phyloP scores from a whole-genome alignment of 1,284 basidiomycete species.

The Moniliophthora roreri region DNA sequence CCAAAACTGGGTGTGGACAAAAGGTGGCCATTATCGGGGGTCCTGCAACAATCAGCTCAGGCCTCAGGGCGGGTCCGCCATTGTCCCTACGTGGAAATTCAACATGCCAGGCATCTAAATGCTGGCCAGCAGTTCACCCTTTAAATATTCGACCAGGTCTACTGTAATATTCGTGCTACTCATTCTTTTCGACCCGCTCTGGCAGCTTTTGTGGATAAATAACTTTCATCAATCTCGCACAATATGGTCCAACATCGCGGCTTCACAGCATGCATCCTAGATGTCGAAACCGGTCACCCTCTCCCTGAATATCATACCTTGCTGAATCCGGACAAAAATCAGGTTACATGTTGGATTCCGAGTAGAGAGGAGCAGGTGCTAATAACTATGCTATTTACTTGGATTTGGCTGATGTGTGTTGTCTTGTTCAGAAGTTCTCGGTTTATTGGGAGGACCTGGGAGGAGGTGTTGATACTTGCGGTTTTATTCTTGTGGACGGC shows the following conservation, averaged over 20 bases:
- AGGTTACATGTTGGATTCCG: conserved; percentile 64
- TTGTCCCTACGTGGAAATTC: conserved; percentile 1
- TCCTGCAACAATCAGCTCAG: too few species aligned
- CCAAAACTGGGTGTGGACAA: too few species aligned
- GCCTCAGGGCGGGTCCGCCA: too few species aligned
- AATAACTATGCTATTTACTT: conserved; percentile 12
- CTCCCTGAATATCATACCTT: conserved; percentile 53
- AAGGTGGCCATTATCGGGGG: too few species aligned
- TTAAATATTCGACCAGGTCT: too few species aligned
- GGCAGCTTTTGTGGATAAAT: conserved; percentile 4
- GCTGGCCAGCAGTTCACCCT: too few species aligned
- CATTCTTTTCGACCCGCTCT: neutral
- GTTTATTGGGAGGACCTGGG: conserved; percentile 64
- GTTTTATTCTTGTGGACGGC: conserved; percentile 61
- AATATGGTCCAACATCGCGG: conserved; percentile 54
- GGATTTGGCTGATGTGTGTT: conserved; percentile 6
- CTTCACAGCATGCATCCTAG: conserved; percentile 65
- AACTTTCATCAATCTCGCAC: conserved; percentile 1
- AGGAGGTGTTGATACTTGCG: conserved; percentile 48
- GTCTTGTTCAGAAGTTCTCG: conserved; percentile 43
- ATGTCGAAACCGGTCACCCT: conserved; percentile 37
- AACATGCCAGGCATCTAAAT: too few species aligned
- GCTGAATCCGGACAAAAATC: conserved; percentile 39
- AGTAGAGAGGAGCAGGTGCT: conserved; percentile 57
- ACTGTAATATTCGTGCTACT: neutral